Evolutionary conservation across 2,329 filamentous ascomycete species (phyloP), one percentile per base, ranked within the genome.

Genomic region (Verticillium dahliae): DNA sequence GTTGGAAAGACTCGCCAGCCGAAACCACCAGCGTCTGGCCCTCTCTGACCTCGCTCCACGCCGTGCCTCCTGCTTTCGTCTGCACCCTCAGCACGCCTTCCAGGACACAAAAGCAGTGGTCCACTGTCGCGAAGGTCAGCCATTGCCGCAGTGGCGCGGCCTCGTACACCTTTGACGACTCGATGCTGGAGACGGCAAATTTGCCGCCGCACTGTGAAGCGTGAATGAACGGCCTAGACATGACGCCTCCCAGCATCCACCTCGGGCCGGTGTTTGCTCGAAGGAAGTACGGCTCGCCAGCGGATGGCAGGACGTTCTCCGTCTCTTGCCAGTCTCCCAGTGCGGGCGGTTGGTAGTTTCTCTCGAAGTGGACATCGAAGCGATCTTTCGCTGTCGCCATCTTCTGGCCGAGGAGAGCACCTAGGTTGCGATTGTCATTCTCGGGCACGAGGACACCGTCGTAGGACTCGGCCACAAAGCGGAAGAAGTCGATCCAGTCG

Each of bases 401-500:
- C 68, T 83, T 85, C 15, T 81, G 81, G 31, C 85, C 78, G 37
- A 85, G 67, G 0, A 81, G 70, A 31, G 78, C 74, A 55, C 77
- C 77, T 2, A 83, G 71, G 65, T 84, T 79, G 1, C 83, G 78
- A n/a, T 77, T 67, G 67, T 86, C 83, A 39, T 73, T 69, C 58
- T 83, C 78, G 1, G 83, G 83, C 15, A 82, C 76, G 18, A 85
- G 65, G 1, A 80, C 66, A 1, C 83, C 82, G 3, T 72, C 64
- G 61, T 80, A 85, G 0, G 79, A 73, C 68, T 86, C 83, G 34
- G 77, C 78, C 7, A 86, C 78, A 67, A 83, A 81, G 58, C 83
- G 78, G 73, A 86, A 86, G 73, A 86, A 86, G 65, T 86, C 82
- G 34, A 84, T 74, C 84, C 83, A 86, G 67, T 83, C 82, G 5